Evolutionary conservation across 139 green algal species (phyloP), one percentile per base, ranked within the genome.

Genomic region (Closterium sp.): DNA sequence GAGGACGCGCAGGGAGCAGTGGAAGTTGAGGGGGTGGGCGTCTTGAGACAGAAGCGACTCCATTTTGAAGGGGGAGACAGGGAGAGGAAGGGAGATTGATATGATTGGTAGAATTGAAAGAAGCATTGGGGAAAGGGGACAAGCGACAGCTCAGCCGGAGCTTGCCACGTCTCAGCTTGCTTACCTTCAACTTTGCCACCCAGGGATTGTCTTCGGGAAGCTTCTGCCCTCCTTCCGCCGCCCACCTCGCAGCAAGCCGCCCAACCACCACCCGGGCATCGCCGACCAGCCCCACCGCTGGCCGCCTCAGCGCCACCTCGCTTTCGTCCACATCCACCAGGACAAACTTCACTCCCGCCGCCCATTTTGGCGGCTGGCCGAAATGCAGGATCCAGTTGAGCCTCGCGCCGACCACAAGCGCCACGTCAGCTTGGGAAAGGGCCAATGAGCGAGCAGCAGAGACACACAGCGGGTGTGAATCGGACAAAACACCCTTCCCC

Each of bases 311-410:
- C 91, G 85, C 32, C 27, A 89, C 86, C 79, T 97, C 96, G 9
- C 93, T 90, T 11, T 92, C 86, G 4, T 86, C 92, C 3, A 95
- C 93, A 21, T 94, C 70, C 62, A 97, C 92, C 90, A 98, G 91
- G 2, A 98, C 91, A 89, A 98, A 98, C 89, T 96, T 96, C 6
- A 96, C 86, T 28, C 17, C 31, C 29, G 29, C 21, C 19, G 29
- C 29, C 30, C 86, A 98, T 34, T 95, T 94, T 11, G 97, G 97
- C 0, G 96, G 28, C 91, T 97, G 96, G 0, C 96, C 97, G 95
- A 97, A 98, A 93, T 97, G 96, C 91, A 98, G 95, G 94, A 97
- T 96, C 97, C 97, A 98, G 92, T 98, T 98, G 24, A 98, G 91
- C 24, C 96, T 92, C 10, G 96, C 95, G 5, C 97, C 97, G 4